Evolutionary conservation across 2,329 filamentous ascomycete species (phyloP).

Genomic region (Nemania sp.): DNA sequence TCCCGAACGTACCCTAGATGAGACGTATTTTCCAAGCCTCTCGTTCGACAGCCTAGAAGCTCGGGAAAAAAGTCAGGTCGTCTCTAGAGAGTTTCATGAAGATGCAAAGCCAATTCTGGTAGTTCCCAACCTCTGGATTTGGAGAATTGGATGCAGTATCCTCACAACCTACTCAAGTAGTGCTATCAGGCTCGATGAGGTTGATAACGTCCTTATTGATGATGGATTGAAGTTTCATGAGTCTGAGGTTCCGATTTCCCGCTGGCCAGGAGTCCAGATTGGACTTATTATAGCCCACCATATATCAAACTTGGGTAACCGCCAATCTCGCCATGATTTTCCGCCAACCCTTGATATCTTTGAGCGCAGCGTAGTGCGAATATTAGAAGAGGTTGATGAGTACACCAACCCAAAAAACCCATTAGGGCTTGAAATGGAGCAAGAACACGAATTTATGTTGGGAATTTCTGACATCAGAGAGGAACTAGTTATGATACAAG

Average conservation of each 20-base stretch:
- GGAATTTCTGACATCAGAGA: constrained; percentile 29
- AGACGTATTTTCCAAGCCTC: constrained; percentile 28
- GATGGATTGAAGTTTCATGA: too few species aligned
- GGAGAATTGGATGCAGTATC: constrained; percentile 12
- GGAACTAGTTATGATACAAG: constrained; percentile 27
- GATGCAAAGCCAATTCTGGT: constrained; percentile 19
- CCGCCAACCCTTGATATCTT: constrained; percentile 25
- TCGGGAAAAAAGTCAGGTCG: constrained; percentile 22
- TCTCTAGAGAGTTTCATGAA: constrained; percentile 8
- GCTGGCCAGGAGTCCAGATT: neutral
- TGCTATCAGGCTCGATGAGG: too few species aligned
- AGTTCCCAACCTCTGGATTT: constrained; percentile 25
- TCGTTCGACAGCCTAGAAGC: neutral
- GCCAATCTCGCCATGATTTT: neutral
- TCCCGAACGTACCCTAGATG: constrained; percentile 31
- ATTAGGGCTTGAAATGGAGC: constrained; percentile 3
- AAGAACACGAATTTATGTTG: constrained; percentile 19
- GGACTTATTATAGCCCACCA: constrained; percentile 1
- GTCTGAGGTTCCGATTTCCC: too few species aligned
- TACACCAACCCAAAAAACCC: neutral
- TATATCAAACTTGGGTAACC: constrained; percentile 5
- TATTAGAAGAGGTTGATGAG: constrained; percentile 3
- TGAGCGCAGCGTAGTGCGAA: neutral
- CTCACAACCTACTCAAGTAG: too few species aligned
- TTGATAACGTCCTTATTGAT: too few species aligned